These are phyloP conservation scores for Conticribra weissflogii DNA, from an alignment of 108 stramenopile genomes.

Conservation along the genomic window DNA sequence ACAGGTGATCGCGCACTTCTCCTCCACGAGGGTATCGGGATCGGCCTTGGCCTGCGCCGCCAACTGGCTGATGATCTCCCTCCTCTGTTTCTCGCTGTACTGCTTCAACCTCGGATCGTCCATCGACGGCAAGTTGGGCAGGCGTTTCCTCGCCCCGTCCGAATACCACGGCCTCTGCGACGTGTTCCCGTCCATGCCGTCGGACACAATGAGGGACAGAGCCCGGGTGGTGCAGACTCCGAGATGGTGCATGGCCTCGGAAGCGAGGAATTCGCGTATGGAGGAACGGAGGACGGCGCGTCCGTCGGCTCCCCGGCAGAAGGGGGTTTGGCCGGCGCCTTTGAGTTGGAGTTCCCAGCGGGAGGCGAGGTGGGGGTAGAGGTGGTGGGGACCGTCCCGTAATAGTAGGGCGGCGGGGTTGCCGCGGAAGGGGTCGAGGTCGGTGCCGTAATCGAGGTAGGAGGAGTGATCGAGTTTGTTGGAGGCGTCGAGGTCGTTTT, in stretches of 20 bases:
- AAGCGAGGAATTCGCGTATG: constrained; percentile 94
- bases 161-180: constrained; percentile 78
- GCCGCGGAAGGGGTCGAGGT: too few relatives aligned
- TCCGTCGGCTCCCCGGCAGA: constrained; percentile 95
- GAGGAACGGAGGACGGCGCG: constrained; percentile 92
- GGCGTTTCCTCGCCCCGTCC: constrained; percentile 25
- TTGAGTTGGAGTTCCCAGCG: constrained; percentile 95
- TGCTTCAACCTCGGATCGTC: constrained; percentile 80
- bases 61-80: constrained; percentile 70
- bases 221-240: constrained; percentile 92
- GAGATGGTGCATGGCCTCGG: constrained; percentile 95
- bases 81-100: constrained; percentile 55
- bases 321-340: constrained; percentile 96
- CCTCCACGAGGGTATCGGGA: constrained; percentile 81
- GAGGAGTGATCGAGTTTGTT: too few relatives aligned
- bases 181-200: constrained; percentile 50
- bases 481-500: too few relatives aligned
- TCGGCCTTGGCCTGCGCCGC: constrained; percentile 58
- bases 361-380: constrained; percentile 25
- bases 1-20: constrained; percentile 88
- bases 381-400: neutral
- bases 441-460: too few relatives aligned
- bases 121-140: constrained; percentile 47
- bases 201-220: constrained; percentile 70
- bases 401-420: too few relatives aligned